Base-by-base conservation (phyloP, 306 rosid genomes). In the Mimosa bimucronata region DNA sequence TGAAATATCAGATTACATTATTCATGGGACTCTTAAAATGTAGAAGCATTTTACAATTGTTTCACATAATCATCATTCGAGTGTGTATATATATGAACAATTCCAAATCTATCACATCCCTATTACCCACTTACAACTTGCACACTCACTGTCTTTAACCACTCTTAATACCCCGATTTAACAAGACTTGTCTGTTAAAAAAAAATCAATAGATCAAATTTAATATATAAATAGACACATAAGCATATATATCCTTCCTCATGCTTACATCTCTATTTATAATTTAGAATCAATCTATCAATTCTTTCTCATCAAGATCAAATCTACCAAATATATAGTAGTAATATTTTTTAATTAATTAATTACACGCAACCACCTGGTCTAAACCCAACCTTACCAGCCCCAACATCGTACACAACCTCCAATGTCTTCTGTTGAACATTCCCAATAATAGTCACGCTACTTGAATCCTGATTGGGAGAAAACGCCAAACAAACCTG, bases 401-500 rank as follows among this genome's bases (percentile, higher is more conserved):
- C 86, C 12, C 83, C 91, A 48, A 89, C 81, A 75, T 94, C 97
- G 70, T 94, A 91, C 1, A 90, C 88, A 67, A 93, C 93, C 44
- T 88, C 77, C 16, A 88, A 6, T 11, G 89, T 86, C 38, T 53
- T 89, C 69, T 94, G 98, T 42, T 94, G 98, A 40, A 88, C 91
- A 76, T 91, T 94, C 37, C 98, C 98, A 2, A 90, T 81, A 1
- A 94, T 90, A 1, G 89, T 66, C 14, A 85, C 7, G 18, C 76
- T 81, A 0, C 80, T 77, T 1, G 83, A 93, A 66, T 82, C 90
- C 0, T 16, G 25, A 26, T 91, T 94, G 0, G 84, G 69, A 0
- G 98, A 92, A 46, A 94, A 91, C 0, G 90, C 98, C 62, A 94
- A 58, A 34, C 98, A 94, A 19, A 64, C 91, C 53, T 91, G 93